Percentiles rank a stretch among this genome's conserved stretches.
Conservation (phyloP, 2,329 filamentous ascomycete species). For the Hypoxylon sp. region DNA sequence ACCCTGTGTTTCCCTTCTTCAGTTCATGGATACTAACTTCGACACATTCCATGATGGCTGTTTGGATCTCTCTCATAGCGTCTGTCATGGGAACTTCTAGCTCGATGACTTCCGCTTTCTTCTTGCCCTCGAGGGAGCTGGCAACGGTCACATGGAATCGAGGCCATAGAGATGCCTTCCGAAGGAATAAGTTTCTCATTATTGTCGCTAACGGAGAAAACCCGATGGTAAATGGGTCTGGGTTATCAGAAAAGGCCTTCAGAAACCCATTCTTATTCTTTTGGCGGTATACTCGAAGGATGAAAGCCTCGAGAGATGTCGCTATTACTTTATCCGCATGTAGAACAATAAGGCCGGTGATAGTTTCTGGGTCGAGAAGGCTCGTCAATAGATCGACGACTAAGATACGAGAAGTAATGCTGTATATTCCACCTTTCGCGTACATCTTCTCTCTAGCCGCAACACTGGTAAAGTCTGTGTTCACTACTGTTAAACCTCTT, state of each 20-base stretch:
- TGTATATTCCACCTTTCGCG: constrained; percentile 88
- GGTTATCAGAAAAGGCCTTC: constrained; percentile 95
- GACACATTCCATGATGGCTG: constrained; percentile 94
- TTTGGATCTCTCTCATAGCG: constrained; percentile 92
- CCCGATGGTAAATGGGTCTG: constrained; percentile 88
- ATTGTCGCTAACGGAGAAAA: constrained; percentile 90
- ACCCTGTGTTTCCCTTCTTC: constrained; percentile 87
- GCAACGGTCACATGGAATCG: constrained; percentile 93
- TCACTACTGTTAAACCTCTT: constrained; percentile 89
- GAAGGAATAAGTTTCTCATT: constrained; percentile 92
- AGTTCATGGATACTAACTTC: constrained; percentile 94
- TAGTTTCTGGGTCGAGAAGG: constrained; percentile 82
- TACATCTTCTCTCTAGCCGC: constrained; percentile 93
- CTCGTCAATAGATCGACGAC: constrained; percentile 93
- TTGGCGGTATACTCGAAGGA: constrained; percentile 91
- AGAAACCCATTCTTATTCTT: constrained; percentile 94
- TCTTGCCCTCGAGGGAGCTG: constrained; percentile 87
- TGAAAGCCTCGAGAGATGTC: constrained; percentile 94
- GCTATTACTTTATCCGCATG: constrained; percentile 90
- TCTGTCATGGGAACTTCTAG: constrained; percentile 97
- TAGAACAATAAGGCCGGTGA: constrained; percentile 88
- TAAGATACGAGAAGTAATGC: constrained; percentile 93
- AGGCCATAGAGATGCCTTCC: constrained; percentile 91
- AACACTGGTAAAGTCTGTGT: constrained; percentile 93
- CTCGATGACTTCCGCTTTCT: constrained; percentile 96